Evolutionary conservation across 2,329 filamentous ascomycete genomes (phyloP).

Genomic region (Ophiocordyceps camponoti-floridani): DNA sequence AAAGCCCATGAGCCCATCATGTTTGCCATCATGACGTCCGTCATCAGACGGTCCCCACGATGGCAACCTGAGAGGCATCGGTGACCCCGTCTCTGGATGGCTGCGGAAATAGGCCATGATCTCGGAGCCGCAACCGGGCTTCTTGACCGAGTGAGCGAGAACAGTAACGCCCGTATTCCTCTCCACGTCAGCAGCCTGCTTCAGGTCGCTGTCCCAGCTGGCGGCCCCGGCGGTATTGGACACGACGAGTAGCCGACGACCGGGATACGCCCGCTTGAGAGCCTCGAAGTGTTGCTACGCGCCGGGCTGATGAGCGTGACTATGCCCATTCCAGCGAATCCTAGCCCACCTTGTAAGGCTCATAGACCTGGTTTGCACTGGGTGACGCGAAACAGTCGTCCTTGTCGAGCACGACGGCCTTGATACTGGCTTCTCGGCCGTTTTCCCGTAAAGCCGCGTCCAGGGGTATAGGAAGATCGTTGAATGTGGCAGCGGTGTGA

Average conservation of each 20-base stretch:
- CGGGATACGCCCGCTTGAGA: conserved; percentile 59
- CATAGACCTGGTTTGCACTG: conserved; percentile 48
- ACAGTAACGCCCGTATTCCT: conserved; percentile 58
- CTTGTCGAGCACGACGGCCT: conserved; percentile 84
- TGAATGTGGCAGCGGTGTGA: conserved; percentile 54
- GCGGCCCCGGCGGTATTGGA: conserved; percentile 82
- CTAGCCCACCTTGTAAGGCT: conserved; percentile 42
- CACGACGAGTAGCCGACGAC: conserved; percentile 69
- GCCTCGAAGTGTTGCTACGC: conserved; percentile 48
- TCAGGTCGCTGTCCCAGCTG: conserved; percentile 42
- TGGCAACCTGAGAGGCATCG: conserved; percentile 59
- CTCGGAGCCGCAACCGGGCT: conserved; percentile 74
- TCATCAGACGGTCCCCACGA: conserved; percentile 80
- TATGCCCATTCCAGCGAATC: too few relatives aligned
- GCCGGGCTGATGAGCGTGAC: conserved; percentile 1
- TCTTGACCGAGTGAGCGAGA: conserved; percentile 64
- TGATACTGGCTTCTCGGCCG: conserved; percentile 50
- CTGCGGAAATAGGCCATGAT: conserved; percentile 67
- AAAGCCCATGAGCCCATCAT: conserved; percentile 84
- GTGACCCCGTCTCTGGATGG: conserved; percentile 68
- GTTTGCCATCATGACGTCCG: conserved; percentile 89
- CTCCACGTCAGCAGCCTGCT: conserved; percentile 47
- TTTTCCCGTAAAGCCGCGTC: conserved; percentile 41
- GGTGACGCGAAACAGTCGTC: conserved; percentile 83
- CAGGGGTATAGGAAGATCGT: conserved; percentile 59